phyloP scores from a whole-genome alignment of 2,329 filamentous ascomycete genomes.

The Thielaviopsis euricoi region DNA sequence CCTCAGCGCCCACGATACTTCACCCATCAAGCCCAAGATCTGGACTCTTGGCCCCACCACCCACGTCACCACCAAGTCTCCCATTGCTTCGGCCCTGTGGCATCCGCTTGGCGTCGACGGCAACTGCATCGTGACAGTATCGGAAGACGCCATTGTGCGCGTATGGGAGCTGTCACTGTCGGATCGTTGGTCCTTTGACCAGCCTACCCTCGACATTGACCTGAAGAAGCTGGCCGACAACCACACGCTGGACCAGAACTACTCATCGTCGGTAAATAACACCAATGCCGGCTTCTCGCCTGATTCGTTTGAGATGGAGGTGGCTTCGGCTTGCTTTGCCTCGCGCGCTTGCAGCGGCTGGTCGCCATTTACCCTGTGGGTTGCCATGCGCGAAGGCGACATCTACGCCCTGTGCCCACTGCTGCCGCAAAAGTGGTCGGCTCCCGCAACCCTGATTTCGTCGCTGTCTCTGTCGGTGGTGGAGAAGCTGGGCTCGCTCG shows the following conservation, averaged over 20 bases:
- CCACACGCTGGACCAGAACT: constrained; percentile 65
- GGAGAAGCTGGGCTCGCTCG: constrained; percentile 47
- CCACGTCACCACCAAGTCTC: constrained; percentile 72
- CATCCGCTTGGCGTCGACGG: constrained; percentile 78
- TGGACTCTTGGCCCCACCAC: constrained; percentile 86
- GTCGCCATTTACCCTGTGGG: constrained; percentile 91
- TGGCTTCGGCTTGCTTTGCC: constrained; percentile 72
- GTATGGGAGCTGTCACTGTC: constrained; percentile 79
- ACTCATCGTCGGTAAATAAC: constrained; percentile 56
- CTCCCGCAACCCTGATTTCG: constrained; percentile 58
- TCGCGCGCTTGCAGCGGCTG: constrained; percentile 57
- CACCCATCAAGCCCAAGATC: constrained; percentile 62
- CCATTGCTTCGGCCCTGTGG: constrained; percentile 72
- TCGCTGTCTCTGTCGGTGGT: constrained; percentile 72
- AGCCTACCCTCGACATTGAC: constrained; percentile 69
- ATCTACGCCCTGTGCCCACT: constrained; percentile 87
- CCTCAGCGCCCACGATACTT: constrained; percentile 50
- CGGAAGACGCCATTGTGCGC: constrained; percentile 71
- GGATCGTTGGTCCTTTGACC: constrained; percentile 75
- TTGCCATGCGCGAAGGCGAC: constrained; percentile 88
- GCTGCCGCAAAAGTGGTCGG: constrained; percentile 72
- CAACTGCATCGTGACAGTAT: constrained; percentile 72
- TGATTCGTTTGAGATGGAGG: constrained; percentile 84
- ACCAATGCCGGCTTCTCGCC: constrained; percentile 73
- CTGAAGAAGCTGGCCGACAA: constrained; percentile 79